Evolutionary conservation across 768 basidiomycete species (phyloP), one percentile per base, ranked within the genome.

Genomic region (Russula abietina): DNA sequence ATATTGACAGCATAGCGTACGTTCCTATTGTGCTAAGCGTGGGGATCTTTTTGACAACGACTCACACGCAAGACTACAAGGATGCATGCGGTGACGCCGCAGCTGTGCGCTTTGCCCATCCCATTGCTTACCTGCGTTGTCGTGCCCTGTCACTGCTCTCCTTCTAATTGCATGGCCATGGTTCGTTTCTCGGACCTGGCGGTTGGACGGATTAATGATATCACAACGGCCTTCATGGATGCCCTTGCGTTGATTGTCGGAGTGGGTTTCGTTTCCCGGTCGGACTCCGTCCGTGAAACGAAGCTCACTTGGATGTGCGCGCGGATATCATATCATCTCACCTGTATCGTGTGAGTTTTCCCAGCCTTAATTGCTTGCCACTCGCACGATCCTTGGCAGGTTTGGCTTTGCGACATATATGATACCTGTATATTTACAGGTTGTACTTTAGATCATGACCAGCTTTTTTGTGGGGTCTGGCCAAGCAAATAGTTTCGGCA

Each of bases 1-100:
- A 54, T 4, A 60, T 77, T 28, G 74, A 72, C 28, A 64, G 70
- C 7, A 73, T 72, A 0, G 74, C 69, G 3, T 65, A 67, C 33
- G 60, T 74, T 10, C 73, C 79, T 0, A 64, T 76, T 41, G 70
- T 70, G 41, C 62, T 77, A 48, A 78, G 76, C 22, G 70, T 73
- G 10, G 71, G 72, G 0, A 75, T 79, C 19, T 72, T 80, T 43
- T 68, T 75, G 2, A 79, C 80, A 0, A 81, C 80, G 5, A 77
- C 80, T 17, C 80, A 81, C 28, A 76, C 78, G 8, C 78, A 81
- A 67, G 80, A 81, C 61, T 81, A 79, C 60, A 72, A 75, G 32
- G 81, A 82, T 55, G 68, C 74, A 17, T 70, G 72, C 22, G 80
- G 80, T 0, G 80, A 81, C 54, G 67, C 69, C 7, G 53, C 71